These are phyloP conservation scores for Leccinum obscurum DNA, from an alignment of 768 basidiomycete species.

Conservation along the genomic window DNA sequence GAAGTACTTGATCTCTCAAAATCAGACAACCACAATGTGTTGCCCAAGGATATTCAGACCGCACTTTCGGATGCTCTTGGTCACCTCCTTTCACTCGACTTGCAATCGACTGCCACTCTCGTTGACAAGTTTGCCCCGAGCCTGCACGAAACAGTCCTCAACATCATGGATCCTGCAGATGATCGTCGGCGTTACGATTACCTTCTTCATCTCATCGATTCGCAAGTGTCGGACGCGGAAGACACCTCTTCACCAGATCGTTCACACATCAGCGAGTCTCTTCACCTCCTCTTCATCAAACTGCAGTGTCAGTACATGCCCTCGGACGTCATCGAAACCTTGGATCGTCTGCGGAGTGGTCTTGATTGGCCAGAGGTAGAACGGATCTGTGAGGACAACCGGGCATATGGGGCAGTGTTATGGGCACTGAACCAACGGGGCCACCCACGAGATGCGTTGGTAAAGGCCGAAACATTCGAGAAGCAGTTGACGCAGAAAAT, in stretches of 20 bases:
- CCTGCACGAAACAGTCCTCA: conserved; percentile 65
- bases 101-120: conserved; percentile 69
- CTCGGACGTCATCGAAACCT: conserved; percentile 55
- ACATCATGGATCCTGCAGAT: conserved; percentile 42
- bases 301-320: conserved; percentile 77
- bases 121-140: conserved; percentile 68
- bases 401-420: conserved; percentile 73
- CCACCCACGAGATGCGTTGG: conserved; percentile 61
- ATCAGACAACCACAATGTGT: conserved; percentile 45
- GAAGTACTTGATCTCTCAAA: conserved; percentile 54
- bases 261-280: conserved; percentile 43
- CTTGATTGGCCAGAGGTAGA: conserved; percentile 59
- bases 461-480: conserved; percentile 62
- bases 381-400: conserved; percentile 62
- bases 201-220: conserved; percentile 68
- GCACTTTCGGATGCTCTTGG: conserved; percentile 62
- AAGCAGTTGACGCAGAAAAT: conserved; percentile 48
- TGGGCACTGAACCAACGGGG: conserved; percentile 76
- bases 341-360: conserved; percentile 51
- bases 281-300: conserved; percentile 64
- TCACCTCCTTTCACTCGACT: conserved; percentile 57
- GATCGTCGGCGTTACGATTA: conserved; percentile 71
- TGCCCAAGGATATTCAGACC: conserved; percentile 56
- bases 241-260: conserved; percentile 36
- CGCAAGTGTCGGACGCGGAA: conserved; percentile 44